These are phyloP conservation scores for Gaeumannomyces sp. DNA, from an alignment of 2,329 filamentous ascomycete species.

Conservation along the genomic window DNA sequence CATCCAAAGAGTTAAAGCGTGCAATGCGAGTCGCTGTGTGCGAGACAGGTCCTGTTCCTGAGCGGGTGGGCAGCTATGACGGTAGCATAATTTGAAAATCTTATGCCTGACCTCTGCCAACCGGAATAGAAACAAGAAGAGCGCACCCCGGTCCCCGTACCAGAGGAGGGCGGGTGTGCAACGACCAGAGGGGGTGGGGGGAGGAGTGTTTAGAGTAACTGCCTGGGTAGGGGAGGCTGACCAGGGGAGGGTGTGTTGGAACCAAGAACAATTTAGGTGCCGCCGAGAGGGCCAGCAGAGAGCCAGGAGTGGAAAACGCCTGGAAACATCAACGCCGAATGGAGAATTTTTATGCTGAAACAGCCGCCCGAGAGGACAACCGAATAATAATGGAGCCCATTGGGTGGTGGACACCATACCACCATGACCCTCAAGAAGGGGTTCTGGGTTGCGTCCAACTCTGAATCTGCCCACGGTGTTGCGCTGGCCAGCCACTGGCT, in stretches of 20 bases:
- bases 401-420: not conserved
- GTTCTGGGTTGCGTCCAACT: slow-evolving; percentile 2
- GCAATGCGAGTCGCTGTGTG: slow-evolving; percentile 40
- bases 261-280: slow-evolving; percentile 23
- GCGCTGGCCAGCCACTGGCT: not conserved
- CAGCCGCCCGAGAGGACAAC: slow-evolving; percentile 29
- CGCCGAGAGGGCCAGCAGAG: slow-evolving; percentile 19
- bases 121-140: slow-evolving; percentile 44
- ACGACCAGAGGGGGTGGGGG: slow-evolving; percentile 29
- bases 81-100: slow-evolving; percentile 53
- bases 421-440: not conserved
- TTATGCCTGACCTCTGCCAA: slow-evolving; percentile 47
- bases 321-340: slow-evolving; percentile 32
- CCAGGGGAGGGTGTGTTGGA: slow-evolving; percentile 6
- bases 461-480: not conserved
- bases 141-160: slow-evolving; percentile 12
- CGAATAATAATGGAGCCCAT: slow-evolving; percentile 20
- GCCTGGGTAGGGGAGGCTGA: slow-evolving; percentile 23
- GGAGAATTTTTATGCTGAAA: slow-evolving; percentile 37
- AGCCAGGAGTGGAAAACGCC: slow-evolving; percentile 31
- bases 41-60: slow-evolving; percentile 43
- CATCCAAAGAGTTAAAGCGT: slow-evolving; percentile 39
- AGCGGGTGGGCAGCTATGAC: slow-evolving; percentile 38
- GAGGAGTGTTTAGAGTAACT: slow-evolving; percentile 22
- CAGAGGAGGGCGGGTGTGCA: slow-evolving; percentile 36